phyloP scores from a whole-genome alignment of 768 basidiomycete genomes.

The Trametes cingulata region DNA sequence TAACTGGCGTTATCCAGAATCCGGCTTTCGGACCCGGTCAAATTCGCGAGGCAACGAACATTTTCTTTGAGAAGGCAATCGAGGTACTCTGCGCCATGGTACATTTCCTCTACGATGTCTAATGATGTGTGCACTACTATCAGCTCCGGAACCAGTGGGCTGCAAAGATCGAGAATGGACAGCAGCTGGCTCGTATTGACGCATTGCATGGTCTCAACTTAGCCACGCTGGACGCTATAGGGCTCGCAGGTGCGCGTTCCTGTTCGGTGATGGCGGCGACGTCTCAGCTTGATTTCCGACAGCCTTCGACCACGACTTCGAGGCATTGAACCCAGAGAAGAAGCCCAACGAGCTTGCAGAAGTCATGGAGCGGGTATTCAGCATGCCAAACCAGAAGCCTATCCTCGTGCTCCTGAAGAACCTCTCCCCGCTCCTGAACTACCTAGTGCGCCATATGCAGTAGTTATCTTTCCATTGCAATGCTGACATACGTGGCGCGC shows the following conservation, averaged over 20 bases:
- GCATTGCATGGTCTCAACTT: neutral
- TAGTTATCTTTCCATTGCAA: too few species aligned
- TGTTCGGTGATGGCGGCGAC: neutral
- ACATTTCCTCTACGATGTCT: too few species aligned
- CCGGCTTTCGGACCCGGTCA: too few species aligned
- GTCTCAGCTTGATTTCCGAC: neutral
- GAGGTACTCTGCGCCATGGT: too few species aligned
- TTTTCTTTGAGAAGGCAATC: too few species aligned
- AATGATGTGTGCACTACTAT: too few species aligned
- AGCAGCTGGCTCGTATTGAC: neutral
- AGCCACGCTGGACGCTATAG: constrained; percentile 1
- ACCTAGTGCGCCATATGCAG: constrained; percentile 15
- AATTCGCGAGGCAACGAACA: too few species aligned
- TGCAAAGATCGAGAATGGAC: too few species aligned
- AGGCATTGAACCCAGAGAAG: constrained; percentile 30
- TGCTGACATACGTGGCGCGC: neutral
- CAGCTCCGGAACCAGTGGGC: too few species aligned
- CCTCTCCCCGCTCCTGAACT: constrained; percentile 24
- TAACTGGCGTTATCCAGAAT: too few species aligned
- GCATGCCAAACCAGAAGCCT: neutral
- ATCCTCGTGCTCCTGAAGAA: neutral
- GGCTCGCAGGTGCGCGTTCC: neutral
- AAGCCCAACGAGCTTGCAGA: constrained; percentile 31
- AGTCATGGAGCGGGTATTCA: constrained; percentile 32
- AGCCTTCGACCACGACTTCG: constrained; percentile 38